Conservation (phyloP, 306 rosid species). For the Cicer pinnatifidum region DNA sequence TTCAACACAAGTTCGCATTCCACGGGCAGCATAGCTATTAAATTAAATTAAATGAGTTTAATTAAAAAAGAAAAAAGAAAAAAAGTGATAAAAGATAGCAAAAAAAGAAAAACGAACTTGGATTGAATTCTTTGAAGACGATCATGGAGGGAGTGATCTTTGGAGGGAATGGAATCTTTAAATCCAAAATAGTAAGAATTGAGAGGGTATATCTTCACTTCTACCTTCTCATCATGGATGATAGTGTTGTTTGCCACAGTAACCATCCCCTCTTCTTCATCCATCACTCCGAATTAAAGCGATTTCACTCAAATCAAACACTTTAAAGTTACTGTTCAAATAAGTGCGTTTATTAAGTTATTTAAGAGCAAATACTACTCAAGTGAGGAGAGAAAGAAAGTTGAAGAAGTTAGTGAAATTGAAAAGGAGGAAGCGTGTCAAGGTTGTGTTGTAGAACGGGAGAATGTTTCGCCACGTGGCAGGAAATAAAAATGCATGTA, state of each 20-base stretch:
- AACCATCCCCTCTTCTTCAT: not conserved
- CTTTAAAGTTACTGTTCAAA: too few species aligned
- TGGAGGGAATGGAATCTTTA: constrained; percentile 59
- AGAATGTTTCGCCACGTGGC: too few species aligned
- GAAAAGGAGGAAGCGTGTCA: too few species aligned
- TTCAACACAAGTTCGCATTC: constrained; percentile 74
- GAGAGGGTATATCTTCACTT: constrained; percentile 68
- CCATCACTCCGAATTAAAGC: not conserved
- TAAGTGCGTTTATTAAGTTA: too few species aligned
- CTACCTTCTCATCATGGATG: not conserved
- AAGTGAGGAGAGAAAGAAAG: not conserved
- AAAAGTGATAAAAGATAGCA: not conserved
- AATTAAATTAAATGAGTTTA: not conserved
- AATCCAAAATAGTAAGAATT: constrained; percentile 77
- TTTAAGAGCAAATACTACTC: too few species aligned
- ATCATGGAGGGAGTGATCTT: constrained; percentile 57
- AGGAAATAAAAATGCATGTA: too few species aligned
- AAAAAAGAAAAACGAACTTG: constrained; percentile 52
- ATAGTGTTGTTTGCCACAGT: not conserved
- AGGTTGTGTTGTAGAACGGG: too few species aligned
- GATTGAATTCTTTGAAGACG: constrained; percentile 63
- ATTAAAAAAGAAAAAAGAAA: not conserved
- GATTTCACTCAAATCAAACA: not conserved
- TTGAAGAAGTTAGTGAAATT: not conserved
- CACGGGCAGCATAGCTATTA: constrained; percentile 70